Conservation (phyloP, 805 yeast species). For the Ogataea nakhonphanomensis region DNA sequence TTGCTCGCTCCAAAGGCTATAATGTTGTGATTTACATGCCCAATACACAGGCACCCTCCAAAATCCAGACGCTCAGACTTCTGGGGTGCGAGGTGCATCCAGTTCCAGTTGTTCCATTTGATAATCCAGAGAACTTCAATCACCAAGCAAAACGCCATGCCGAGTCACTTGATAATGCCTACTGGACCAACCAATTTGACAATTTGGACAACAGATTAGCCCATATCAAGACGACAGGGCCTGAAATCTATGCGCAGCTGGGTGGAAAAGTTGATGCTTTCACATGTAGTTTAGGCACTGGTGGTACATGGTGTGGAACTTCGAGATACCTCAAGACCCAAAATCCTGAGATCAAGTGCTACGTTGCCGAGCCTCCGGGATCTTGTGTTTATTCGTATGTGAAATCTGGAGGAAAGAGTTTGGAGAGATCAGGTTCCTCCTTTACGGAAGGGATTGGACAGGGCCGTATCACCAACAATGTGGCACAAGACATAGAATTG, state of each 20-base stretch:
- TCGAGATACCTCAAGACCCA: constrained; percentile 75
- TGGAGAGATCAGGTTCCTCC: constrained; percentile 75
- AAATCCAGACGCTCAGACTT: constrained; percentile 67
- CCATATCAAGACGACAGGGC: constrained; percentile 87
- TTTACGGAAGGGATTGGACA: constrained; percentile 97
- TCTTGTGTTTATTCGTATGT: constrained; percentile 78
- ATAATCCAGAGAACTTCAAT: constrained; percentile 81
- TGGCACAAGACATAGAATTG: constrained; percentile 64
- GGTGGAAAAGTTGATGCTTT: constrained; percentile 77
- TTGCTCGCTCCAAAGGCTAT: constrained; percentile 80
- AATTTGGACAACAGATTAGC: constrained; percentile 85
- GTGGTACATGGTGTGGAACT: constrained; percentile 87
- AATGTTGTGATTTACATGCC: constrained; percentile 88
- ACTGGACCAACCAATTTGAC: constrained; percentile 92
- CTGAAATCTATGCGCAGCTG: constrained; percentile 86
- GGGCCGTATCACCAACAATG: constrained; percentile 84
- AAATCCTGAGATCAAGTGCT: constrained; percentile 56
- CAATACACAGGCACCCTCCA: constrained; percentile 77
- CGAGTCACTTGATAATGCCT: constrained; percentile 68
- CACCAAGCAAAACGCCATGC: constrained; percentile 87
- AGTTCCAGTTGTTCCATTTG: constrained; percentile 82
- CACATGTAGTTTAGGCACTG: constrained; percentile 91
- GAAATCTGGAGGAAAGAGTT: constrained; percentile 60
- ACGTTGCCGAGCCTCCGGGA: constrained; percentile 93
- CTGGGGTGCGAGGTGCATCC: constrained; percentile 87